Percentiles rank a stretch among this genome's conserved stretches.
These are phyloP conservation scores for Bjerkandera adusta DNA, from an alignment of 1,284 basidiomycete species.

Conservation along the genomic window DNA sequence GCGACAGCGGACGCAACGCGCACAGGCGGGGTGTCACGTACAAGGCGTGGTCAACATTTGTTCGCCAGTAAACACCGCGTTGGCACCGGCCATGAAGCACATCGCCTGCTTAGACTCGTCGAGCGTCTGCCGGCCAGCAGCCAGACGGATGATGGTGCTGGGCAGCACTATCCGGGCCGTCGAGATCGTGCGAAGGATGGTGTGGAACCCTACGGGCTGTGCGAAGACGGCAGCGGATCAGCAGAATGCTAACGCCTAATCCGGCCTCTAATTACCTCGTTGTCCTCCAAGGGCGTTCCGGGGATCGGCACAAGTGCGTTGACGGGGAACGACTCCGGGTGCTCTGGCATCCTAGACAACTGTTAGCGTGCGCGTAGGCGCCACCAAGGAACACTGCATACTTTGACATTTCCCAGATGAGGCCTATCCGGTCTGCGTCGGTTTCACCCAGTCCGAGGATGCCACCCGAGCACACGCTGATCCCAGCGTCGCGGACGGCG, in stretches of 20 bases:
- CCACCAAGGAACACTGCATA: conserved; percentile 36
- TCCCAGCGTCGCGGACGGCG: conserved; percentile 91
- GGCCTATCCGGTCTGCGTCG: conserved; percentile 86
- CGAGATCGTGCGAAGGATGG: conserved; percentile 90
- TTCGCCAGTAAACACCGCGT: conserved; percentile 97
- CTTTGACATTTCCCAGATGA: conserved; percentile 94
- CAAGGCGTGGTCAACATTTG: conserved; percentile 97
- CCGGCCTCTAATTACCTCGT: conserved; percentile 57
- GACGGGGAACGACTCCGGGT: conserved; percentile 98
- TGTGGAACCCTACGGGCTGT: conserved; percentile 79
- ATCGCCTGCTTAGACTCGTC: conserved; percentile 93
- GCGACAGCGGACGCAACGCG: not conserved
- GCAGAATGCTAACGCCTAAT: no score
- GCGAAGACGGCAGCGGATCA: not conserved
- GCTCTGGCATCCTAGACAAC: conserved; percentile 77
- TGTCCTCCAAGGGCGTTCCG: conserved; percentile 71
- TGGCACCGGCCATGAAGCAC: conserved; percentile 98
- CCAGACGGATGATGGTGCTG: conserved; percentile 90
- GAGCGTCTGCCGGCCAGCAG: conserved; percentile 90
- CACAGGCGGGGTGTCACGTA: conserved; percentile 36
- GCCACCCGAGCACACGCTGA: conserved; percentile 96
- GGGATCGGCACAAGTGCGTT: conserved; percentile 88
- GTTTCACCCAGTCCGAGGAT: conserved; percentile 95
- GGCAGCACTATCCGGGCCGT: conserved; percentile 94
- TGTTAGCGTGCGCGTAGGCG: conserved; percentile 9